Base-by-base conservation (phyloP, 2,329 filamentous ascomycete species). In the Penicillium sp. region DNA sequence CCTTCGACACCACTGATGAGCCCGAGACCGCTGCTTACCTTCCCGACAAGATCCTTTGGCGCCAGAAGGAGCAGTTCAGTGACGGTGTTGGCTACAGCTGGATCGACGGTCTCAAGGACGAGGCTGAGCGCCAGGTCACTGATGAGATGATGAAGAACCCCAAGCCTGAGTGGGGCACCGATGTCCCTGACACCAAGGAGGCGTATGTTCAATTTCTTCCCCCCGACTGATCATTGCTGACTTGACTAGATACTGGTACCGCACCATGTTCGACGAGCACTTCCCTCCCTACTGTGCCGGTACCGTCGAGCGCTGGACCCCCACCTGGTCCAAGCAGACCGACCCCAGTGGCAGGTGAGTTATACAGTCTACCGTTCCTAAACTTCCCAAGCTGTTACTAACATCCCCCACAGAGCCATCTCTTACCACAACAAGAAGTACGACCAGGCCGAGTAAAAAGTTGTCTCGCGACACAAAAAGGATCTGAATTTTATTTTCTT, bases 61-160 rank as follows among this genome's bases (percentile, higher is more conserved):
- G 95, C 72, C 95, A 99, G 78, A 99, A 99, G 86, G 94, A 99
- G 81, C 94, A 99, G 79, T 99, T 99, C 81, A 95, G 89, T 55
- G 95, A 99, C 69, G 95, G 94, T 72, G 94, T 99, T 54, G 94
- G 94, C 54, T 99, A 99, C 79, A 92, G 94, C 60, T 99, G 94
- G 94, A 99, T 99, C 71, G 94, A 99, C 70, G 89, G 88, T 6
- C 85, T 99, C 67, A 97, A 97, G 83, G 94, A 97, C 77, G 90
- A 88, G 69, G 94, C 94, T 32, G 92, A 95, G 77, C 75, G 87
- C 61, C 85, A 94, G 53, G 88, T 99, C 52, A 96, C 90, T 16
- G 93, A 99, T 70, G 93, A 97, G 81, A 92, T 95, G 87, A 91
- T 97, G 89, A 92, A 92, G 83, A 93, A 95, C 84, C 93, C 94